phyloP scores from a whole-genome alignment of 1,139 yeast species.

The Wickerhamiella pararugosa region DNA sequence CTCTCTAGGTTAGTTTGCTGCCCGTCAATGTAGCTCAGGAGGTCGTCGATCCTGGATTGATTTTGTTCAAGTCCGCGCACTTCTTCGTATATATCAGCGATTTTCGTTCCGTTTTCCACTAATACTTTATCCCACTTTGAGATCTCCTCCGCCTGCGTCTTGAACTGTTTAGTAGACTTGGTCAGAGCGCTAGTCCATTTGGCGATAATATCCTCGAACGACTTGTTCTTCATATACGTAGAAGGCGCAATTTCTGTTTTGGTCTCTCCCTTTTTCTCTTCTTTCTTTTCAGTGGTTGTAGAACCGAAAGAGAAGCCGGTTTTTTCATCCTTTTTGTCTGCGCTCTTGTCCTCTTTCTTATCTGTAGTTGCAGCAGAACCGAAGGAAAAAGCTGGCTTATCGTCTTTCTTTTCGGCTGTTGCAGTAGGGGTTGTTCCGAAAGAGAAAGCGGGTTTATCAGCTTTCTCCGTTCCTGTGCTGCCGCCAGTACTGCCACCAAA shows the following conservation, averaged over 20 bases:
- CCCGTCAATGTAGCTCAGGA: slow-evolving; percentile 67
- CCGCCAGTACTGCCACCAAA: slow-evolving; percentile 17
- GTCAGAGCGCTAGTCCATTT: slow-evolving; percentile 87
- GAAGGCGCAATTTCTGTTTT: slow-evolving; percentile 29
- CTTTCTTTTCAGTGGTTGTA: slow-evolving; percentile 10
- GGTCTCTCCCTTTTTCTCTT: slow-evolving; percentile 8
- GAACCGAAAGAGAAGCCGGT: slow-evolving; percentile 10
- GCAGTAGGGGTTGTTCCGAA: slow-evolving; percentile 8
- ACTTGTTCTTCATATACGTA: slow-evolving; percentile 73
- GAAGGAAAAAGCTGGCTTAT: slow-evolving; percentile 7
- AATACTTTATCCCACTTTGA: slow-evolving; percentile 75
- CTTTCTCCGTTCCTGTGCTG: slow-evolving; percentile 8
- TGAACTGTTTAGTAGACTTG: slow-evolving; percentile 57
- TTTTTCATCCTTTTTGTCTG: not conserved
- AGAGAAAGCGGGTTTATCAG: slow-evolving; percentile 10
- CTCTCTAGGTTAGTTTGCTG: slow-evolving; percentile 87
- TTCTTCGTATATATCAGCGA: slow-evolving; percentile 61
- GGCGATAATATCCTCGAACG: slow-evolving; percentile 79
- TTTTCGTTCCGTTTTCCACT: slow-evolving; percentile 75
- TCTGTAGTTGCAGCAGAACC: slow-evolving; percentile 1
- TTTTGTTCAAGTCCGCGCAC: slow-evolving; percentile 73
- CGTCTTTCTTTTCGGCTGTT: not conserved
- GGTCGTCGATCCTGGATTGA: slow-evolving; percentile 76
- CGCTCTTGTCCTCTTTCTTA: not conserved
- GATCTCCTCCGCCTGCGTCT: slow-evolving; percentile 59